Evolutionary conservation across 768 basidiomycete species (phyloP).

Genomic region (Psilocybe azurescens): DNA sequence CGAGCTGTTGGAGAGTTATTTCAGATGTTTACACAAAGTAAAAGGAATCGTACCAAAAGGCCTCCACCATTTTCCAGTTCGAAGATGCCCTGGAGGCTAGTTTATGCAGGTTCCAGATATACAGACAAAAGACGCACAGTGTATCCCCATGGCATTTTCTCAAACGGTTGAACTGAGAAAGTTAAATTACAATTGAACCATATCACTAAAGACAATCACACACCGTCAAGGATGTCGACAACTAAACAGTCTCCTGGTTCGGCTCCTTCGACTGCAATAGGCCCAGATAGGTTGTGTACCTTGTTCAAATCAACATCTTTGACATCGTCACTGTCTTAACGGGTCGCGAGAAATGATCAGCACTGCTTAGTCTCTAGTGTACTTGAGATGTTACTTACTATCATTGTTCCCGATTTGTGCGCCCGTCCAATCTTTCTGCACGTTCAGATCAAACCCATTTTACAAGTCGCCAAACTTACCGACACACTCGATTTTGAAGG

Average conservation of each 20-base stretch:
- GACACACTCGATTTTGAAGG: conserved; percentile 74
- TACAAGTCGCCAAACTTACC: conserved; percentile 42
- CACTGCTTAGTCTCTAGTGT: too few species aligned
- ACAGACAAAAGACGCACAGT: conserved; percentile 45
- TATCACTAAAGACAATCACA: conserved; percentile 8
- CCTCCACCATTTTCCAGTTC: conserved; percentile 77
- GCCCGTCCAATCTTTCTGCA: conserved; percentile 72
- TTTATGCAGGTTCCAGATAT: neutral
- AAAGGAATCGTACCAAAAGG: conserved; percentile 50
- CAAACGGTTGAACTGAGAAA: conserved; percentile 62
- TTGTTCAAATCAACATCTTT: conserved; percentile 66
- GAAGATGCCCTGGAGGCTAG: conserved; percentile 63
- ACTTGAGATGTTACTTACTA: conserved; percentile 39
- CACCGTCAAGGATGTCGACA: conserved; percentile 81
- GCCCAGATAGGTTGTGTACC: conserved; percentile 79
- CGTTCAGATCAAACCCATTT: neutral
- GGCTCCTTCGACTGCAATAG: conserved; percentile 75
- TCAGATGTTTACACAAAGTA: neutral
- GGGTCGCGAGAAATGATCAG: neutral
- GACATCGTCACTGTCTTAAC: conserved; percentile 67
- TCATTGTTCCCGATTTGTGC: conserved; percentile 82
- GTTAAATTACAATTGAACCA: neutral
- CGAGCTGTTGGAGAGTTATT: conserved; percentile 42
- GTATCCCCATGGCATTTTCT: conserved; percentile 85
- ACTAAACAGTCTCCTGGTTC: conserved; percentile 82